Base-by-base conservation (phyloP, 352 stramenopile species). In the Globisporangium acanthophoron region DNA sequence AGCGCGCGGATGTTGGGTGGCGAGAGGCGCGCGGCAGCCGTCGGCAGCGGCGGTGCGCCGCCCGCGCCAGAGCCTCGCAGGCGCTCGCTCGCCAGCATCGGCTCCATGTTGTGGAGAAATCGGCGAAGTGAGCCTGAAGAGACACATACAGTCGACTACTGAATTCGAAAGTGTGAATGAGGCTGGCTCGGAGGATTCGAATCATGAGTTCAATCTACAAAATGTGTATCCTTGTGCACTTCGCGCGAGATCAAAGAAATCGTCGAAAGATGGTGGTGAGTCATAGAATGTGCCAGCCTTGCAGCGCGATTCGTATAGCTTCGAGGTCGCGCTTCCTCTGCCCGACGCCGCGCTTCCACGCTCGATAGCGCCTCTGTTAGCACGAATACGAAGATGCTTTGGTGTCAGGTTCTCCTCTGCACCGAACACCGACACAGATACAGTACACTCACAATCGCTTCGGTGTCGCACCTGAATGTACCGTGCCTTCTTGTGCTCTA, bases 1-100 rank as follows among this genome's bases (percentile, higher is more conserved):
- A 97, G 74, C 56, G 85, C 87, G 15, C 87, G 80, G 61, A 97
- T 92, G 61, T 89, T 85, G 53, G 69, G 69, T 1, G 79, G 74
- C 21, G 73, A 73, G 18, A 89, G 59, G 56, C 71, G 64, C 27
- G 66, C 61, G 29, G 35, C 31, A 4, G 21, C 48, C 18, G 29
- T 41, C 33, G 24, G 49, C 33, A 54, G 27, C 21, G 49, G 49
- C 49, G 24, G 40, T 20, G 13, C 12, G n/a, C 24, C 44, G 20
- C 31, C 44, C n/a, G 13, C 11, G n/a, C n/a, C 35, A 6, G 11
- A 47, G 27, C 40, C 20, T 0, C 43, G 44, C 44, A 49, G 44
- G 44, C 44, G 44, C 44, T 49, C 44, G 44, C n/a, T 43, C 18
- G 9, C 21, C 16, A 53, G 29, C 27, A 37, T 13, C 21, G n/a